Evolutionary conservation across 2,329 filamentous ascomycete genomes (phyloP), one percentile per base, ranked within the genome.

Genomic region (Paraphoma chrysanthemicola): DNA sequence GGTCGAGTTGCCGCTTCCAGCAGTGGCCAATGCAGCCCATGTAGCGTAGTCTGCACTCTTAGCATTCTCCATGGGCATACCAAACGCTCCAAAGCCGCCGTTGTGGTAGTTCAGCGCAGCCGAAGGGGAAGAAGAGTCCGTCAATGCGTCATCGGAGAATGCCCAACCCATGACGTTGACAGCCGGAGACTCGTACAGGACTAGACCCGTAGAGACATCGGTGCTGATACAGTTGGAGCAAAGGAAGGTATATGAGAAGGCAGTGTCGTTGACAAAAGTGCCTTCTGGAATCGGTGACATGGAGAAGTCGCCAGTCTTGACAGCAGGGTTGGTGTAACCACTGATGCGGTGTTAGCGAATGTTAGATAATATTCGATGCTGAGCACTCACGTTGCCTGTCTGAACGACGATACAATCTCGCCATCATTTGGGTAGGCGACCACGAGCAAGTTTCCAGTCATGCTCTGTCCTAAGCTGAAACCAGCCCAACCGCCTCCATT

Each of bases 171-270:
- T 53, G 9, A 76, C 61, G 52, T 69, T 73, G 33, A 57, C 60
- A 28, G 46, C 55, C 6, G 63, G 59, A 29, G 63, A 54, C 1
- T 69, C 65, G 39, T 64, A 68, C 54, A 76, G 62, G 30, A 68
- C 59, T 4, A 71, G 57, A 16, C 62, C 67, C 3, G 49, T 61
- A 6, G 53, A 39, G 3, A 53, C 52, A 55, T 70, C 66, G 14
- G 65, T 58, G 41, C 66, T 70, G 43, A 78, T 69, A 50, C 74
- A 77, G 36, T 70, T 71, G 14, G 66, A 71, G 68, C 84, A 86
- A 31, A 86, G 77, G 70, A 85, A 86, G 1, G 84, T 86, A 62
- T 83, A 85, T 6, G 81, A 81, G 60, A 81, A 81, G 48, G 84
- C 82, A 1, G 83, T 85, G 51, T 76, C 75, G 75, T 85, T 86